Conservation (phyloP, 139 green algal species). For the Auxenochlorella protothecoides region DNA sequence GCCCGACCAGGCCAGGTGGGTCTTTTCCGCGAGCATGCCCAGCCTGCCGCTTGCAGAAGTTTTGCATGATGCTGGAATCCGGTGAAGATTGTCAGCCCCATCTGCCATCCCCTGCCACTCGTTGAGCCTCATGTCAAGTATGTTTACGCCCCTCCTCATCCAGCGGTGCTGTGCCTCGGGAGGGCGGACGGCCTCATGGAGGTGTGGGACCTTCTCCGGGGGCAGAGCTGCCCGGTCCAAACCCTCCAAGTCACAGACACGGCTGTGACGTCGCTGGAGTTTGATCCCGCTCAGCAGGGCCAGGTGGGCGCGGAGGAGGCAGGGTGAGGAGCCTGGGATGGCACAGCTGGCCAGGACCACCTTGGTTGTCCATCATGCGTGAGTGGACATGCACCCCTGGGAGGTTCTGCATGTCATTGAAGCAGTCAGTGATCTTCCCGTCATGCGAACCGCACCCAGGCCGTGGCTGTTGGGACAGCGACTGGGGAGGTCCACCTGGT, state of each 20-base stretch:
- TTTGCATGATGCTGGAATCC: background rate
- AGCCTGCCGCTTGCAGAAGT: background rate
- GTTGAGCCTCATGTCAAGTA: too few relatives aligned
- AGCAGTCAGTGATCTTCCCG: slow-evolving; percentile 10
- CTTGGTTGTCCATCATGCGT: too few relatives aligned
- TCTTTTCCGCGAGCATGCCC: too few relatives aligned
- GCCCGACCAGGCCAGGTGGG: slow-evolving; percentile 54
- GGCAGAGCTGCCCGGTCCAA: slow-evolving; percentile 59
- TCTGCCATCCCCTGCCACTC: background rate
- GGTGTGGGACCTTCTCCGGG: slow-evolving; percentile 72
- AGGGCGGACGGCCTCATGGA: slow-evolving; percentile 49
- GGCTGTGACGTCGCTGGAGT: slow-evolving; percentile 41
- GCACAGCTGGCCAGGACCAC: too few relatives aligned
- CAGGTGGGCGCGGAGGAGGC: background rate
- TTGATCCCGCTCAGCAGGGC: slow-evolving; percentile 29
- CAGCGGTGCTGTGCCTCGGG: slow-evolving; percentile 53
- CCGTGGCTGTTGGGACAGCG: slow-evolving; percentile 46
- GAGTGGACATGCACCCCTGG: too few relatives aligned
- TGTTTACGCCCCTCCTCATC: background rate
- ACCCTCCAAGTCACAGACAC: slow-evolving; percentile 29
- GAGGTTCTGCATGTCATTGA: background rate
- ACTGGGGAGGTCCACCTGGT: slow-evolving; percentile 64
- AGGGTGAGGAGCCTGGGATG: background rate
- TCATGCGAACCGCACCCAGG: slow-evolving; percentile 24
- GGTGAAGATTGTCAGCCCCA: background rate